These are phyloP conservation scores for Talaromyces ruber DNA, from an alignment of 495 filamentous ascomycete genomes.

Conservation along the genomic window DNA sequence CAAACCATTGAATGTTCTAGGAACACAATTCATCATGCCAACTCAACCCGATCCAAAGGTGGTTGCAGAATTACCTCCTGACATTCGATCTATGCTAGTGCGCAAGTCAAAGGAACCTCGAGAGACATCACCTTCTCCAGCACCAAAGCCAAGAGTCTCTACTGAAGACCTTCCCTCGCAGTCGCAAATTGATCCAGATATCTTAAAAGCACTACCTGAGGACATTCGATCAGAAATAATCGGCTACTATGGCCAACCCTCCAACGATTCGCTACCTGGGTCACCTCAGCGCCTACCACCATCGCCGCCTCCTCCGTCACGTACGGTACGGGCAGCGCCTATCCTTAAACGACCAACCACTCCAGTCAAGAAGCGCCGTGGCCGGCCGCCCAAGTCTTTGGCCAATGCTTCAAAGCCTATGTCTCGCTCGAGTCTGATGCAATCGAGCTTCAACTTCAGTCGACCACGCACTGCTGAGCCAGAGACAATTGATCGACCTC, in stretches of 20 bases:
- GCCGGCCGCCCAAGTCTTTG: constrained; percentile 32
- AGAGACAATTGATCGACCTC: constrained; percentile 5
- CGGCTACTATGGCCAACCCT: constrained; percentile 46
- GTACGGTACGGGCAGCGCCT: constrained; percentile 8
- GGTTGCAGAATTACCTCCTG: constrained; percentile 65
- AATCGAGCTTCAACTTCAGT: constrained; percentile 54
- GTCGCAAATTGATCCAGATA: constrained; percentile 63
- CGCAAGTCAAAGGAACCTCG: constrained; percentile 32
- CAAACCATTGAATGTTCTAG: constrained; percentile 65
- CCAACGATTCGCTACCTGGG: constrained; percentile 10
- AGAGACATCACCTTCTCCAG: constrained; percentile 12
- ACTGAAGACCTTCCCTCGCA: constrained; percentile 29
- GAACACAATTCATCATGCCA: constrained; percentile 85
- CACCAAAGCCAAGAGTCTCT: constrained; percentile 9
- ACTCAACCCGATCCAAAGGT: constrained; percentile 67
- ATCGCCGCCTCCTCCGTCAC: constrained; percentile 42
- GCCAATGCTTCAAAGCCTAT: constrained; percentile 25
- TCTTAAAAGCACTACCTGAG: constrained; percentile 68
- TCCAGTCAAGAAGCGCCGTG: constrained; percentile 50
- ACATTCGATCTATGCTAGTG: constrained; percentile 69
- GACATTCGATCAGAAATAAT: constrained; percentile 77
- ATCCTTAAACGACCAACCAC: constrained; percentile 41
- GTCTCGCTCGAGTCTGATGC: constrained; percentile 43
- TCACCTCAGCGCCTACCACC: constrained; percentile 41
- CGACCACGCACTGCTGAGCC: constrained; percentile 10